A percentile compares a stretch with the other conserved stretches of the same genome.
Evolutionary conservation across 768 basidiomycete genomes (phyloP).

Genomic region (Xanthoconium stramineum): DNA sequence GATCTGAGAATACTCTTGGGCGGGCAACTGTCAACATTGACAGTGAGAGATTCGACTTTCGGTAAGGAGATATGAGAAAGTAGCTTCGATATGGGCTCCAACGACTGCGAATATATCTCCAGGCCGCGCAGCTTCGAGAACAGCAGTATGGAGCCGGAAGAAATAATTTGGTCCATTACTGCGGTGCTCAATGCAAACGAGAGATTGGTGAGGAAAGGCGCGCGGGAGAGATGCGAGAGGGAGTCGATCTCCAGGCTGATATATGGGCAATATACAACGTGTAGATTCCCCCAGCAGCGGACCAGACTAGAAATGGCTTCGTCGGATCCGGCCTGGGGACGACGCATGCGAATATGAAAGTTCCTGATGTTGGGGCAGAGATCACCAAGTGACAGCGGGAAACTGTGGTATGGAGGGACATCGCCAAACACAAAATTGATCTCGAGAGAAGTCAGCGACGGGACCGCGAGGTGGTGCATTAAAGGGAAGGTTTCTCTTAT

Average conservation of each 20-base stretch:
- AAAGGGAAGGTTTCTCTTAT: constrained; percentile 4
- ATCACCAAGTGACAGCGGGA: not conserved
- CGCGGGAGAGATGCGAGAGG: not conserved
- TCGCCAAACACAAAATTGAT: constrained; percentile 2
- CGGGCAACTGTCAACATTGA: not conserved
- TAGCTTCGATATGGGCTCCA: not conserved
- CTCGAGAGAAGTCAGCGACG: constrained; percentile 1
- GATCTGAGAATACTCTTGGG: not conserved
- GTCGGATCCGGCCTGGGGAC: constrained; percentile 1
- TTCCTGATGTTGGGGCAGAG: constrained; percentile 3
- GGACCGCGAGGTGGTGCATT: constrained; percentile 4
- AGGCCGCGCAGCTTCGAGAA: not conserved
- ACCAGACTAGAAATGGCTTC: not conserved
- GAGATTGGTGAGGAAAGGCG: not conserved
- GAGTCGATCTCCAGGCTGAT: not conserved
- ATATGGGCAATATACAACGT: constrained; percentile 1
- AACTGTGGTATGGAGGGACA: constrained; percentile 1
- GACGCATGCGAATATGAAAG: constrained; percentile 1
- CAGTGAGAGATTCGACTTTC: not conserved
- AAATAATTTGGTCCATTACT: not conserved
- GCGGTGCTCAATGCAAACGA: not conserved
- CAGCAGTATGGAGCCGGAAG: not conserved
- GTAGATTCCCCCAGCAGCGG: not conserved
- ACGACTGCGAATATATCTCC: constrained; percentile 2
- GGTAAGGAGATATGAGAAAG: not conserved